phyloP scores from a whole-genome alignment of 345 rosid genomes.

The Rhizophora apiculata region DNA sequence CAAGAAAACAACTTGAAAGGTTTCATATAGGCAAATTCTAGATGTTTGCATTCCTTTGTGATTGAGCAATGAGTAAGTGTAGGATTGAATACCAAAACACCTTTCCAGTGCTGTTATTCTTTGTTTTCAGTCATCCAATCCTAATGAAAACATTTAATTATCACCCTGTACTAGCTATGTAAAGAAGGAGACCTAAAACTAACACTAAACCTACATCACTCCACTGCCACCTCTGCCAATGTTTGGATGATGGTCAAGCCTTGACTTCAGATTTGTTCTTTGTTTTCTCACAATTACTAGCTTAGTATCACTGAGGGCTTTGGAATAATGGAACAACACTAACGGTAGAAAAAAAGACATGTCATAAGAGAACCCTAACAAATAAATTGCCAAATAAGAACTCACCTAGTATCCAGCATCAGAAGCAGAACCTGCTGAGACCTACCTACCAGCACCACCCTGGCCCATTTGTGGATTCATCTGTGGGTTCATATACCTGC shows the following conservation, averaged over 20 bases:
- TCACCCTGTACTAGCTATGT: no score
- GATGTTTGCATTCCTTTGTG: no score
- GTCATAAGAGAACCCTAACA: background rate
- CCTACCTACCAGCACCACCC: constrained; percentile 24
- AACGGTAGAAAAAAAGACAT: background rate
- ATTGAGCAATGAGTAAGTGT: no score
- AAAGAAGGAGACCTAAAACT: no score
- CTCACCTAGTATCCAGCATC: constrained; percentile 38
- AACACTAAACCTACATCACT: no score
- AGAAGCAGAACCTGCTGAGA: constrained; percentile 36
- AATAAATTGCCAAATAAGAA: constrained; percentile 7
- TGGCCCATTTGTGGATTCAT: constrained; percentile 40
- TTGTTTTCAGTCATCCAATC: no score
- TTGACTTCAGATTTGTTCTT: background rate
- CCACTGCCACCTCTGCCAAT: background rate
- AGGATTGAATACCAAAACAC: no score
- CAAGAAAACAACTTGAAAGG: no score
- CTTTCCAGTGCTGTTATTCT: no score
- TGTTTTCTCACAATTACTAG: background rate
- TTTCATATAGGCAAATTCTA: no score
- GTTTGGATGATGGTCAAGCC: background rate
- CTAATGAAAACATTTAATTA: no score
- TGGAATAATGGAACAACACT: background rate
- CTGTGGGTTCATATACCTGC: constrained; percentile 34
- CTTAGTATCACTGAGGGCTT: no score